Conservation (phyloP, 805 yeast species). For the Lipomyces anomalus region DNA sequence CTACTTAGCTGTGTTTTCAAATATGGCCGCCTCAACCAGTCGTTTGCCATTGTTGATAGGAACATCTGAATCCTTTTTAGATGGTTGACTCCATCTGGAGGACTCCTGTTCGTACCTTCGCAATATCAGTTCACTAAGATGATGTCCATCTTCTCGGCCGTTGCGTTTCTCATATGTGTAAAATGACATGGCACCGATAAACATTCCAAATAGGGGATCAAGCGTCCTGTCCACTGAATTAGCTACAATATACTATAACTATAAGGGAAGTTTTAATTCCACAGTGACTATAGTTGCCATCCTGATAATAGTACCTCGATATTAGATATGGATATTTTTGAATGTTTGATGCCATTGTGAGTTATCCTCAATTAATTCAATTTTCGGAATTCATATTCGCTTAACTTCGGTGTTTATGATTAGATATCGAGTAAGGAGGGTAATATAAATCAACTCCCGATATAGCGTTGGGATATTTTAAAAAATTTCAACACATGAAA, state of each 20-base stretch:
- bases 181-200: constrained; percentile 23
- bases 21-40: constrained; percentile 19
- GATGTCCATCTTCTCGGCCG: constrained; percentile 23
- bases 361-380: too few relatives aligned
- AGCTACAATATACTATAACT: not conserved
- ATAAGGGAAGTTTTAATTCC: not conserved
- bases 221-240: constrained; percentile 6
- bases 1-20: constrained; percentile 18
- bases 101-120: constrained; percentile 13
- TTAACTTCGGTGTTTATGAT: not conserved
- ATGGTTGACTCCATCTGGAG: constrained; percentile 1
- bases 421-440: too few relatives aligned
- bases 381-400: not conserved
- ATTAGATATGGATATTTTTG: constrained; percentile 23
- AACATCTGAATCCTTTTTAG: constrained; percentile 1
- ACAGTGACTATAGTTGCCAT: not conserved
- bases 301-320: constrained; percentile 13
- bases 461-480: not conserved
- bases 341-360: not conserved
- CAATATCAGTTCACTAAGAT: constrained; percentile 12
- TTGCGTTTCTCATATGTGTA: constrained; percentile 23
- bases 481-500: not conserved
- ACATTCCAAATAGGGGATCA: constrained; percentile 25
- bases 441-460: not conserved
- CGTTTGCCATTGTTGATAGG: constrained; percentile 7